Evolutionary conservation across 2,329 filamentous ascomycete species (phyloP), one percentile per base, ranked within the genome.

Genomic region (Diplodia sapinea): DNA sequence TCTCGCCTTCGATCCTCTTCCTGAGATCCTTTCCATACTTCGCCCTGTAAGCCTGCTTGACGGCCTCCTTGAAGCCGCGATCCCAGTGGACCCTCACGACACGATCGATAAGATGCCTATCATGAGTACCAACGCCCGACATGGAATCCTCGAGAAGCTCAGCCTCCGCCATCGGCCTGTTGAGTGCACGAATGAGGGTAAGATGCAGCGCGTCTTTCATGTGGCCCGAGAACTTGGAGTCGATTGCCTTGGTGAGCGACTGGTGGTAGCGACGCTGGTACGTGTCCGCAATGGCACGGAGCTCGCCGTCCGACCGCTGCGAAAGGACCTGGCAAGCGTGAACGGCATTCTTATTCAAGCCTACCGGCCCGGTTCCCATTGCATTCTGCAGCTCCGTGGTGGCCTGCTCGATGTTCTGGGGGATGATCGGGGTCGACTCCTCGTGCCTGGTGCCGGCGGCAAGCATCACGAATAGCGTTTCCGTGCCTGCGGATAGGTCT

Each of bases 21-120:
- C 86, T 84, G 67, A 98, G 80, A 70, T 88, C 89, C 73, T 82
- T 87, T 72, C 86, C 85, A 79, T 90, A 96, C 56, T 85, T 85
- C 73, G 90, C 86, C 74, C 88, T 83, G 79, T 93, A 98, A 11
- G 91, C 93, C 0, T 83, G 85, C 79, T 92, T 93, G 68, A 96
- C 90, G 71, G 92, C 90, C 62, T 88, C 86, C 83, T 96, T 84
- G 72, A 91, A 87, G 66, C 83, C 84, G 47, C 85, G 84, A 75
- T 97, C 88, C 94, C 94, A 98, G 79, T 98, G 94, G 59, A 87
- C 84, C 26, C 92, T 85, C 1, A 97, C 87, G 4, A 95, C 85
- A n/a, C 93, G 85, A 33, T 89, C 85, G 17, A 96, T 86, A 3
- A 98, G 85, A 9, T 94, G 83, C 38, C 88, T 82, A 70, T 99